Evolutionary conservation across 306 rosid species (phyloP).

Genomic region (Trifolium fragiferum): DNA sequence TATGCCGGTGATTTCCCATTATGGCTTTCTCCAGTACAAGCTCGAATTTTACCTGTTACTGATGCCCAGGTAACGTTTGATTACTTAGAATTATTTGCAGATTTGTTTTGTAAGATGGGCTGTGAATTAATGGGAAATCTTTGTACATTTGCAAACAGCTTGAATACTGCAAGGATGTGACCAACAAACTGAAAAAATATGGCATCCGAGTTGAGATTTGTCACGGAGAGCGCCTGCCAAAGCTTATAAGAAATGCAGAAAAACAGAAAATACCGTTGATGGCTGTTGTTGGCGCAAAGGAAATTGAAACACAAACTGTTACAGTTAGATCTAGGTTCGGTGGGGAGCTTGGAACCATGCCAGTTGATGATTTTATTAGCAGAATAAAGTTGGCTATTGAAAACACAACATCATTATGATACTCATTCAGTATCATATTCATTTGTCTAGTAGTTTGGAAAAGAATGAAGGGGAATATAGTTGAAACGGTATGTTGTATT

Average conservation of each 20-base stretch:
- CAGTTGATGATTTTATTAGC: conserved; percentile 73
- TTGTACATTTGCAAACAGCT: conserved; percentile 56
- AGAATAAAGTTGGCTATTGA: conserved; percentile 65
- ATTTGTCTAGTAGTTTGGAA: conserved; percentile 12
- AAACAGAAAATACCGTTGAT: conserved; percentile 87
- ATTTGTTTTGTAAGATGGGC: conserved; percentile 24
- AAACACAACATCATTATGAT: conserved; percentile 59
- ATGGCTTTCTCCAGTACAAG: conserved; percentile 96
- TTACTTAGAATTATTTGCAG: conserved; percentile 15
- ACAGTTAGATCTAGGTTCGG: conserved; percentile 88
- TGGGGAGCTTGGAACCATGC: conserved; percentile 84
- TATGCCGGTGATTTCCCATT: conserved; percentile 97
- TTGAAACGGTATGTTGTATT: conserved; percentile 11
- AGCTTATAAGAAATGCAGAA: conserved; percentile 94
- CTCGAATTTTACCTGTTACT: conserved; percentile 88
- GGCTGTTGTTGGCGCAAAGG: conserved; percentile 96
- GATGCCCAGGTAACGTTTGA: conserved; percentile 72
- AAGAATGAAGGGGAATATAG: not conserved
- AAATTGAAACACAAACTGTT: conserved; percentile 73
- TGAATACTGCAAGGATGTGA: conserved; percentile 73
- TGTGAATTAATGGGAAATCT: conserved; percentile 19
- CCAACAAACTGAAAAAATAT: conserved; percentile 61
- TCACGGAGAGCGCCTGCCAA: conserved; percentile 91
- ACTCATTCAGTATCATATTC: conserved; percentile 5
- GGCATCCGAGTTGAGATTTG: conserved; percentile 82